Evolutionary conservation across 768 basidiomycete genomes (phyloP).

Genomic region (Suillus clintonianus): DNA sequence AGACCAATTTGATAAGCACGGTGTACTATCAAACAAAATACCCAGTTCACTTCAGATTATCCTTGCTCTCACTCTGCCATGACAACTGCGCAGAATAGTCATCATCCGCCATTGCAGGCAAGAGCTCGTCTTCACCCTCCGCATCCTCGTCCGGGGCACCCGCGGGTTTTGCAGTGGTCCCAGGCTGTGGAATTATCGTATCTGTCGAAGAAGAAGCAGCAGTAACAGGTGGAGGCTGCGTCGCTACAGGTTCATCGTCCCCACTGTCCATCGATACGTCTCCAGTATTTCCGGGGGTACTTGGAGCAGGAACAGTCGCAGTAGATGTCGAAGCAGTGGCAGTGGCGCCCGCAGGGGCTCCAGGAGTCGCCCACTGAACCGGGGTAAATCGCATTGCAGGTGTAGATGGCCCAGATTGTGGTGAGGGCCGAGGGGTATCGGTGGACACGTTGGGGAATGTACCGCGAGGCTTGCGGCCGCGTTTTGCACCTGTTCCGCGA

Average conservation of each 20-base stretch:
- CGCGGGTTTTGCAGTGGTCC: constrained; percentile 10
- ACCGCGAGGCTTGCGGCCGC: constrained; percentile 50
- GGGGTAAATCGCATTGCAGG: constrained; percentile 34
- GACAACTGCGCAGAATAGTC: constrained; percentile 83
- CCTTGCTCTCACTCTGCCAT: constrained; percentile 87
- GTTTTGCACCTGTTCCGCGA: constrained; percentile 39
- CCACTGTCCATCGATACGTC: constrained; percentile 9
- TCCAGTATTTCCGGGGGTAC: constrained; percentile 5
- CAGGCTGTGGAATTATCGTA: constrained; percentile 12
- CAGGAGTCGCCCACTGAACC: constrained; percentile 40
- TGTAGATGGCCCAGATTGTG: constrained; percentile 12
- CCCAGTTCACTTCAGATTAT: constrained; percentile 71
- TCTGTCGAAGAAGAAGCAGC: background rate
- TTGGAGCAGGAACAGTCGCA: constrained; percentile 6
- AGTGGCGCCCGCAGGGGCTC: constrained; percentile 8
- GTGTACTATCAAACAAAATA: constrained; percentile 1
- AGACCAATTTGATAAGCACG: constrained; percentile 1
- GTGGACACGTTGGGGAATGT: constrained; percentile 30
- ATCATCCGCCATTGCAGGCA: constrained; percentile 87
- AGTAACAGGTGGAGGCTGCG: background rate
- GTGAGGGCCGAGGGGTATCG: constrained; percentile 11
- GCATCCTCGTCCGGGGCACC: constrained; percentile 47
- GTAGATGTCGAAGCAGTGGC: constrained; percentile 8
- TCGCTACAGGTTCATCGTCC: constrained; percentile 16
- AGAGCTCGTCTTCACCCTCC: constrained; percentile 75